Conservation (phyloP, 2,329 filamentous ascomycete species). For the Fusarium odoratissimum region DNA sequence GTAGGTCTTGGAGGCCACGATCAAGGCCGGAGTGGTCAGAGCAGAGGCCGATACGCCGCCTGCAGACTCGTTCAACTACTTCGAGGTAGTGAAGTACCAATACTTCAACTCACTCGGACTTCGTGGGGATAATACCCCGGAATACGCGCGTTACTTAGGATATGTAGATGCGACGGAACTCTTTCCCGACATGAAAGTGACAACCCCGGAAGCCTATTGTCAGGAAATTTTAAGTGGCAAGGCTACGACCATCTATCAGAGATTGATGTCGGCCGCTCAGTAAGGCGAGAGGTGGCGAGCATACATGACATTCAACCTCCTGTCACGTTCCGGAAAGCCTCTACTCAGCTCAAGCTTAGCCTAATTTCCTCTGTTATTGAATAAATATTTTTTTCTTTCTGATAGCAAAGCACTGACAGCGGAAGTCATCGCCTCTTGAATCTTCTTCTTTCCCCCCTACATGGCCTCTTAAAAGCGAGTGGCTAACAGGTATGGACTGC, state of each 20-base stretch:
- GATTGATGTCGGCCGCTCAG: neutral
- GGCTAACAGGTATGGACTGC: neutral
- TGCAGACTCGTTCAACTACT: neutral
- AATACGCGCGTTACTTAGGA: neutral
- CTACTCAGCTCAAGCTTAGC: neutral
- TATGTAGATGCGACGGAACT: neutral
- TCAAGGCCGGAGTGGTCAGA: neutral
- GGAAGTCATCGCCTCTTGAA: neutral
- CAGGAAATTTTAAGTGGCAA: neutral
- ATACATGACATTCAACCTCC: neutral
- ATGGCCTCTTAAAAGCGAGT: neutral
- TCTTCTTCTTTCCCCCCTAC: neutral
- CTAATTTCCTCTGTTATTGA: neutral
- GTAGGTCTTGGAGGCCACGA: neutral
- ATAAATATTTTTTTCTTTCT: neutral
- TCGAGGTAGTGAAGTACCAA: neutral
- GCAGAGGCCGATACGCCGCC: constrained; percentile 10
- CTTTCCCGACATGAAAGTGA: neutral
- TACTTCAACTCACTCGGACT: neutral
- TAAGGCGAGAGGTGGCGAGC: neutral
- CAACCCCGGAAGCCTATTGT: neutral
- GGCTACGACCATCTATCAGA: neutral
- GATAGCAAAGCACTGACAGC: neutral
- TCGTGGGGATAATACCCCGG: neutral
- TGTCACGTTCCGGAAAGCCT: neutral